Evolutionary conservation across 768 basidiomycete species (phyloP).

Genomic region (Ramaria sp.): DNA sequence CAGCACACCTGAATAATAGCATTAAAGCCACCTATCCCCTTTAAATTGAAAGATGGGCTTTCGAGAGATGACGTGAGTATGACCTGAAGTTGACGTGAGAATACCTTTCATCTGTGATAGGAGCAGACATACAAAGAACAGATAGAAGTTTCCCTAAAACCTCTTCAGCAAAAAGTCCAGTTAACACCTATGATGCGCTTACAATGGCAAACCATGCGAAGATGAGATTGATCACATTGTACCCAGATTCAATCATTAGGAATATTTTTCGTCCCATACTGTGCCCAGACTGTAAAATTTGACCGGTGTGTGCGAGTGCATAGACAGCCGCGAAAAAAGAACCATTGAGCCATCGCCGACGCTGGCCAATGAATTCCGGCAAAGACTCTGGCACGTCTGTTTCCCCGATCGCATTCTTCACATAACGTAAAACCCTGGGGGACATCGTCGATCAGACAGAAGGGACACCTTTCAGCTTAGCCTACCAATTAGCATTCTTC

Average conservation of each 20-base stretch:
- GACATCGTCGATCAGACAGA: conserved; percentile 23
- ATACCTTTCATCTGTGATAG: not conserved
- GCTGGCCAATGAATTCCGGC: conserved; percentile 88
- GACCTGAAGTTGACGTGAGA: conserved; percentile 32
- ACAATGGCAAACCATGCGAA: conserved; percentile 94
- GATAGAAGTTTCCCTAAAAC: conserved; percentile 80
- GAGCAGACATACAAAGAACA: conserved; percentile 68
- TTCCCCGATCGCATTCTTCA: conserved; percentile 85
- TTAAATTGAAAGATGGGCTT: conserved; percentile 51
- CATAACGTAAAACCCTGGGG: conserved; percentile 88
- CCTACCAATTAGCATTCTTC: conserved; percentile 65
- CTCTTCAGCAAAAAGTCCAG: not conserved
- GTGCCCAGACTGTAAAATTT: conserved; percentile 74
- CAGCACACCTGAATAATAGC: conserved; percentile 54
- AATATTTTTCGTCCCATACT: conserved; percentile 60
- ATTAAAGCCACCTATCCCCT: conserved; percentile 62
- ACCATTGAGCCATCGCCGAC: conserved; percentile 83
- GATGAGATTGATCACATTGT: conserved; percentile 77
- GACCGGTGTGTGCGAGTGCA: conserved; percentile 79
- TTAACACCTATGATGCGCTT: conserved; percentile 20
- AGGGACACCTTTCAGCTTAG: conserved; percentile 19
- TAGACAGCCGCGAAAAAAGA: conserved; percentile 95
- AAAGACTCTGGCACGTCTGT: conserved; percentile 91
- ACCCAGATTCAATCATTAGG: conserved; percentile 72
- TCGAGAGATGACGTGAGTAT: conserved; percentile 86